These are phyloP conservation scores for Nannochloropsis oceanica DNA, from an alignment of 108 stramenopile genomes.

Conservation along the genomic window DNA sequence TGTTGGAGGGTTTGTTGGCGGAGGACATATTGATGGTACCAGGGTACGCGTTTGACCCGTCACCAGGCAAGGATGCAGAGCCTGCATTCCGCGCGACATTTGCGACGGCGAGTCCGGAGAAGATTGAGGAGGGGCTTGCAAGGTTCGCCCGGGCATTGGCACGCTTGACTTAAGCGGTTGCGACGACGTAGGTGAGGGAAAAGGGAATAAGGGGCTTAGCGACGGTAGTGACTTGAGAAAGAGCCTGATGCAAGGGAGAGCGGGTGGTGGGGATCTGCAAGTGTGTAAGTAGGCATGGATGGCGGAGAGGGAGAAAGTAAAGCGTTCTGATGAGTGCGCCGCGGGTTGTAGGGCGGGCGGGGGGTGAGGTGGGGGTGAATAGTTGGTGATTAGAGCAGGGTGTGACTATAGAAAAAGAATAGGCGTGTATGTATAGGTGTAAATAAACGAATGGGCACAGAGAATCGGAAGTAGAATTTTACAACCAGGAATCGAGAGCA, in stretches of 20 bases:
- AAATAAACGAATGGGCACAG: too few relatives aligned
- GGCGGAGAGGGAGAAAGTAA: too few relatives aligned
- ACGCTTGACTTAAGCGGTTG: not conserved
- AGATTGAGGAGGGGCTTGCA: not conserved
- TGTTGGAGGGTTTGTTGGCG: not conserved
- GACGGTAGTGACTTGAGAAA: not conserved
- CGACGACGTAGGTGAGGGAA: not conserved
- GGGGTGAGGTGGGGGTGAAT: too few relatives aligned
- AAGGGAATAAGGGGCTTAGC: not conserved
- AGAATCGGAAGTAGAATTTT: too few relatives aligned
- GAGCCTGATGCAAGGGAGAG: not conserved
- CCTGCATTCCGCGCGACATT: not conserved
- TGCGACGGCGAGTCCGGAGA: slow-evolving; percentile 1
- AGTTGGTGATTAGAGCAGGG: too few relatives aligned
- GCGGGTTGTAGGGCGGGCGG: too few relatives aligned
- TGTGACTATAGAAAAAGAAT: too few relatives aligned
- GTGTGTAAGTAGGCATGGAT: too few relatives aligned
- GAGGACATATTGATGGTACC: not conserved
- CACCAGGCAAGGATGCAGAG: not conserved
- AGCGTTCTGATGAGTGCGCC: too few relatives aligned
- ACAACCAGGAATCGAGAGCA: too few relatives aligned
- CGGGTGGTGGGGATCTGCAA: too few relatives aligned
- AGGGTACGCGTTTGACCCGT: slow-evolving; percentile 1
- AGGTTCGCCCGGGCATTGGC: not conserved
- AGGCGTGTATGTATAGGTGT: too few relatives aligned